Base-by-base conservation (phyloP, 108 stramenopile species). In the Parietichytrium sp. region DNA sequence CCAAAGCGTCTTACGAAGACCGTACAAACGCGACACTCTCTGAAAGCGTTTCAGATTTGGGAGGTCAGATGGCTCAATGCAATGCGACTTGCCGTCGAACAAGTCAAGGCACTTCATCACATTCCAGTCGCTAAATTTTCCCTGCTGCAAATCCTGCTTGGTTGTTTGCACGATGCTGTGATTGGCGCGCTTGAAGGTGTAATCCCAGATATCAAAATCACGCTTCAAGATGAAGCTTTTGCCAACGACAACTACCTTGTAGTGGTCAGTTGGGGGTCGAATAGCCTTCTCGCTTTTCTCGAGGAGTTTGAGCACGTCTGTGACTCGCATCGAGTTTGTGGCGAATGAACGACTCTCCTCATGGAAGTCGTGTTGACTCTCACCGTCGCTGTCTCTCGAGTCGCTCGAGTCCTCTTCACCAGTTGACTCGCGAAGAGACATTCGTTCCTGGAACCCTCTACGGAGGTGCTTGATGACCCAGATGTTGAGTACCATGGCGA, bases 51-150 rank as follows among this genome's bases (percentile, higher is more conserved):
- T 72, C 3, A 72, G 61, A 6, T 42, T 42, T 1, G 61, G 61
- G 6, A 72, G 61, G 61, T 72, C 61, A 0, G 61, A 33, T n/a
- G 61, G 61, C 61, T 72, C 61, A 2, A 72, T 72, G 33, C 61
- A 72, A 27, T 72, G 61, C 33, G 61, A 72, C 61, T 72, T 72
- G 2, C 61, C 61, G 61, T 72, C 61, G 61, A 72, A 72, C 2
- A 72, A 42, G 20, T 72, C 61, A 6, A 72, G 61, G 42, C 61
- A 72, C 61, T 72, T 72, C 61, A 72, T 72, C 61, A 72, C 61
- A 6, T 33, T 72, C 61, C 61, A 72, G 61, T 72, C 61, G 42
- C 15, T 27, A 27, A 72, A 72, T 27, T 72, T 72, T 16, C 61
- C 61, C 10, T 33, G 38, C 42, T 72, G 61, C 33, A 72, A 42